phyloP scores from a whole-genome alignment of 331 rosid species.

The Quercus tomentella region DNA sequence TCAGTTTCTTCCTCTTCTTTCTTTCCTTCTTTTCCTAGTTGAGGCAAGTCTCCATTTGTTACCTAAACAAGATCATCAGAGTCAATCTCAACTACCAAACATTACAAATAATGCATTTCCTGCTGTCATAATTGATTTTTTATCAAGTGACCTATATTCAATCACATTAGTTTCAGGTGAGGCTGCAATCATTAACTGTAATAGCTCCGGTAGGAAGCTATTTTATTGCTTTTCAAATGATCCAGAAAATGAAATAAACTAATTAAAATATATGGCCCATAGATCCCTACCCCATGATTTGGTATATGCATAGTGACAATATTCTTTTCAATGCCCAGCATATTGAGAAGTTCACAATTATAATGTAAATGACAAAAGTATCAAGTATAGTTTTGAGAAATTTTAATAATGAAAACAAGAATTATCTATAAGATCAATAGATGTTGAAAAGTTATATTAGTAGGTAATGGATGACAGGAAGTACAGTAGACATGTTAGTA shows the following conservation, averaged over 20 bases:
- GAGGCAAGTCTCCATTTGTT: constrained; percentile 40
- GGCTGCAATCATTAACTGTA: neutral
- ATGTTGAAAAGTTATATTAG: neutral
- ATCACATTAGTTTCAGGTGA: neutral
- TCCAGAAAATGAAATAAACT: neutral
- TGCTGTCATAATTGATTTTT: neutral
- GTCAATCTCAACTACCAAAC: constrained; percentile 4
- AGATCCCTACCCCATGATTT: neutral
- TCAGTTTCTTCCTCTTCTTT: constrained; percentile 90
- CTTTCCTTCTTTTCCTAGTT: constrained; percentile 41
- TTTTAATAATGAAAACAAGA: no score
- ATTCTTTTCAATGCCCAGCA: neutral
- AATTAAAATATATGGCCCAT: neutral
- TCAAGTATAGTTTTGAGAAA: no score
- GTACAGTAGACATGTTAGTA: no score
- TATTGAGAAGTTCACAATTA: no score
- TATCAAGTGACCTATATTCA: neutral
- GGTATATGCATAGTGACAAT: neutral
- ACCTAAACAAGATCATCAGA: constrained; percentile 35
- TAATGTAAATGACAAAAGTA: no score
- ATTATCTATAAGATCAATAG: no score
- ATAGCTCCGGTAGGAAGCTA: neutral
- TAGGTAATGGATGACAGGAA: neutral
- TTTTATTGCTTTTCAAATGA: neutral
- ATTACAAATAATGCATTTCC: neutral